Evolutionary conservation across 1,284 basidiomycete genomes (phyloP), one percentile per base, ranked within the genome.

Genomic region (Testicularia cyperi): DNA sequence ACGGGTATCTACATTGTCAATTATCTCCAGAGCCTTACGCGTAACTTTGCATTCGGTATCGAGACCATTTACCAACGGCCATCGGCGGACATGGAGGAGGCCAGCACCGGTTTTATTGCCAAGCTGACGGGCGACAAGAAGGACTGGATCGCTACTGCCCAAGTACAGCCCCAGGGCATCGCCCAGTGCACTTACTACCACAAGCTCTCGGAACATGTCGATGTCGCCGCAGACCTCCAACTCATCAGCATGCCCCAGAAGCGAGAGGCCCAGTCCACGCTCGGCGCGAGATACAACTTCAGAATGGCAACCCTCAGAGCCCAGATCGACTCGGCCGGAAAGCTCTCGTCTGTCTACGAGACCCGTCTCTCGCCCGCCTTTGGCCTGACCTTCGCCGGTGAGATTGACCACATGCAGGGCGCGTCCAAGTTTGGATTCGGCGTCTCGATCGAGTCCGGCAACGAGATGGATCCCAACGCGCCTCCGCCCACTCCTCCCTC

Each of bases 101-200:
- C 87, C 25, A 83, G 83, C 36, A 84, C 88, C 2, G 90, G 90
- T 28, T 96, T 91, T 79, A 83, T 97, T 47, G 86, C 88, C 64
- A 96, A 94, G 80, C 86, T 66, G 38, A 69, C 65, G 54, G 65
- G 67, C 34, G 65, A 68, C 16, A 44, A 61, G 41, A 62, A 61
- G 42, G 69, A 76, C 32, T 70, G 68, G 62, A 92, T 94, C 71
- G 92, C 90, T 22, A 96, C 92, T 5, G 88, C 90, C 8, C 90
- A 92, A 75, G 70, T 95, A 25, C 90, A 95, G 78, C 76, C 78
- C 29, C 81, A 84, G 30, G 92, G 94, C 27, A 83, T 92, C 42
- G 73, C 96, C 26, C 88, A 92, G 78, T 85, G 91, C 31, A 94
- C 91, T 13, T 99, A 98, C 80, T 97, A 90, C 88, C 92, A 97